Evolutionary conservation across 805 yeast species (phyloP), one percentile per base, ranked within the genome.

Genomic region (Peterozyma xylosa): DNA sequence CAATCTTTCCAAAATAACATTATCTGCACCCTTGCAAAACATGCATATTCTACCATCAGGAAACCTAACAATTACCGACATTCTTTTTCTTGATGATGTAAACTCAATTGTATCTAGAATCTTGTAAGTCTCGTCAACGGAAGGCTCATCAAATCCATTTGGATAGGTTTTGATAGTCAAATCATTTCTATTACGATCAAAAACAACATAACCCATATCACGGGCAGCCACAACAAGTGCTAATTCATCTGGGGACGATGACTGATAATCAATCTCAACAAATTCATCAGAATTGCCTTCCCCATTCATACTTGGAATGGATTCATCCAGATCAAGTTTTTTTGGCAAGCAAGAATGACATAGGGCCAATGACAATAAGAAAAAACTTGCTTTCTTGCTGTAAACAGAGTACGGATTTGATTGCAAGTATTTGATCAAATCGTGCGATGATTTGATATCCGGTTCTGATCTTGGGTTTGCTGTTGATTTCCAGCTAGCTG

Each of bases 11-110:
- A 90, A 59, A 40, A 93, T 86, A 10, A 91, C 74, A 54, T 87
- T 87, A 60, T 93, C 99, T 2, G 99, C 99, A 43, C 99, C 99
- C 63, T 93, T 93, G 63, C 96, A 88, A 37, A 93, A 67, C 50
- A 93, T 56, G 38, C 91, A 78, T 17, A 89, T 73, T 46, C 84
- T 73, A 6, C 77, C 77, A 57, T 86, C 84, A 0, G 97, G 96
- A 52, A 86, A 78, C 48, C 66, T 72, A 1, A 89, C 81, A 9
- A 91, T 59, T n/a, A 86, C 78, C 0, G 97, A 87, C 99, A 93
- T 93, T 57, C 99, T 74, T 63, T 93, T 93, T 55, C 99, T 78
- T 3, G 80, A 68, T 1, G 96, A 86, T 0, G 91, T 71, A 56
- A 93, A 93, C 45, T 91, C 97, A 46, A 93, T 81, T 2, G 77